Conservation (phyloP, 192 early-diverging fungal genomes). For the Rhizophlyctis rosea region DNA sequence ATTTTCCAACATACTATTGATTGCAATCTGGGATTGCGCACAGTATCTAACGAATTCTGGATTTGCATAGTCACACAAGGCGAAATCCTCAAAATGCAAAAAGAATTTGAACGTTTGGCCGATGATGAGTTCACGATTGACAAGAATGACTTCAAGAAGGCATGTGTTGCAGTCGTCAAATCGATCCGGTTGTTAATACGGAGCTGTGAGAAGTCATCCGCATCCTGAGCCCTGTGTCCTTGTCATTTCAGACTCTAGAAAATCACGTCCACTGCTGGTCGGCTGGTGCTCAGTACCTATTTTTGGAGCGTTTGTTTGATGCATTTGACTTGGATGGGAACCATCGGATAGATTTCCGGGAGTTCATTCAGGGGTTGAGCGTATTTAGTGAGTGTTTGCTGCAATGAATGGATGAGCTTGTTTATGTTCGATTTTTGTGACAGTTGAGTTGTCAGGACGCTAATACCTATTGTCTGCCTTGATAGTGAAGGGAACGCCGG, state of each 20-base stretch:
- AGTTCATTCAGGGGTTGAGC: constrained; percentile 59
- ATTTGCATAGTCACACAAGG: constrained; percentile 36
- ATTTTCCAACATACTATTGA: no score
- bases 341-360: constrained; percentile 61
- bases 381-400: no score
- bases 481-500: constrained; percentile 73
- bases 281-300: constrained; percentile 60
- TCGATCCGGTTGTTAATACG: background rate
- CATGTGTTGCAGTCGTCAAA: constrained; percentile 32
- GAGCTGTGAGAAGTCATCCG: background rate
- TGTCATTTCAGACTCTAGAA: constrained; percentile 43
- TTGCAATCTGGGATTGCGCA: no score
- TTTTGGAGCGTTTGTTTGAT: constrained; percentile 72
- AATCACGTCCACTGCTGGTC: constrained; percentile 56
- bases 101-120: constrained; percentile 39
- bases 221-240: background rate
- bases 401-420: no score
- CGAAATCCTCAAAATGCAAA: constrained; percentile 40
- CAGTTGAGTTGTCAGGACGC: no score
- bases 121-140: constrained; percentile 48
- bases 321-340: constrained; percentile 72
- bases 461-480: no score
- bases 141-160: constrained; percentile 69
- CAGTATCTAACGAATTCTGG: no score
- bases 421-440: no score